These are phyloP conservation scores for Micractinium conductrix DNA, from an alignment of 139 green algal genomes.

Conservation along the genomic window DNA sequence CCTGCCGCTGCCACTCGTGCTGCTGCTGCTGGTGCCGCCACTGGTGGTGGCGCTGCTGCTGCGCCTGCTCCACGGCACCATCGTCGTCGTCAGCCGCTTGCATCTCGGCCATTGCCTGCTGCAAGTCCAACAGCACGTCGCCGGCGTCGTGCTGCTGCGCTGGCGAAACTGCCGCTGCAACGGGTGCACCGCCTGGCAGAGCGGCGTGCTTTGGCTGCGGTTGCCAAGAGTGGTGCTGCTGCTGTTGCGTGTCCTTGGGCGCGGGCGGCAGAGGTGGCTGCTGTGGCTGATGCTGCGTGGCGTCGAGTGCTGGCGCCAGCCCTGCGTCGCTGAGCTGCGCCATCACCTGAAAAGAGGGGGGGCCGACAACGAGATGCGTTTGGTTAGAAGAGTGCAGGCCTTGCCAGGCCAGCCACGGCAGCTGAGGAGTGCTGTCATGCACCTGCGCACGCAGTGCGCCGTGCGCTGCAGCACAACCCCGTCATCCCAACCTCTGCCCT, in stretches of 20 bases:
- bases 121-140: background rate
- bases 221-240: background rate
- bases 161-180: background rate
- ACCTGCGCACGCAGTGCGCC: no score
- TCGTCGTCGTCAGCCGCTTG: background rate
- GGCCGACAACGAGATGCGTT: no score
- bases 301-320: background rate
- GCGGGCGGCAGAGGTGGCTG: background rate
- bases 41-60: background rate
- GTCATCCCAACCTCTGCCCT: no score
- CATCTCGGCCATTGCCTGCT: constrained; percentile 12
- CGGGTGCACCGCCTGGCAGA: no score
- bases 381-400: background rate
- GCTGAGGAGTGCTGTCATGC: no score
- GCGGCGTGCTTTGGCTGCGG: background rate
- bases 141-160: background rate
- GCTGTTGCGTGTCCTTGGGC: background rate
- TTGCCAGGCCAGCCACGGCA: background rate
- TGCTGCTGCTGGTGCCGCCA: background rate
- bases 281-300: background rate
- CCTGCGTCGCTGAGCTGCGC: background rate
- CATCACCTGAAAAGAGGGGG: constrained; percentile 5
- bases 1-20: background rate
- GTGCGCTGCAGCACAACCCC: no score
- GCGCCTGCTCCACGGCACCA: background rate